Percentiles rank a stretch among this genome's conserved stretches.
phyloP scores from a whole-genome alignment of 495 filamentous ascomycete species.

The Penicillium daleae region DNA sequence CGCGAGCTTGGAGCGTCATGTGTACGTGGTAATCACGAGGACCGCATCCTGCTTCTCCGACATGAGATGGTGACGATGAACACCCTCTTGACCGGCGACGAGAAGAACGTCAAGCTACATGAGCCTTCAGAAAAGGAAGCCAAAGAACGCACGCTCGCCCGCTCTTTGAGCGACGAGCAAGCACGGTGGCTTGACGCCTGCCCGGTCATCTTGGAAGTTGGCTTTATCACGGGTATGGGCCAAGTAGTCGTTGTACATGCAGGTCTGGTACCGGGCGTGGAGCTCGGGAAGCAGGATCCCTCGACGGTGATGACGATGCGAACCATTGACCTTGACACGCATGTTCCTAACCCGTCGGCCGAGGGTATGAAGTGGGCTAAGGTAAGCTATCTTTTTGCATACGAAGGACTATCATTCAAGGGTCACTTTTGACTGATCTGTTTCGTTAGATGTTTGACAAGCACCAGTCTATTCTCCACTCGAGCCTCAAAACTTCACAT shows the following conservation, averaged over 20 bases:
- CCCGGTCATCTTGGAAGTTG: constrained; percentile 75
- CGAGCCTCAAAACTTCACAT: constrained; percentile 24
- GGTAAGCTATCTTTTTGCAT: constrained; percentile 42
- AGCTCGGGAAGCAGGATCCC: constrained; percentile 75
- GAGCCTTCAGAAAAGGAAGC: constrained; percentile 30
- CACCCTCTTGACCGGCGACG: constrained; percentile 16
- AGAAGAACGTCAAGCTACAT: constrained; percentile 18
- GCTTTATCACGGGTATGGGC: constrained; percentile 57
- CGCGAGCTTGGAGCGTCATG: constrained; percentile 70
- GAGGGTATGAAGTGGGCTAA: constrained; percentile 70
- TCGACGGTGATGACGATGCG: constrained; percentile 90
- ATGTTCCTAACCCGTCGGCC: constrained; percentile 60
- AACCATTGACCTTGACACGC: constrained; percentile 66
- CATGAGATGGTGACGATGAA: constrained; percentile 41
- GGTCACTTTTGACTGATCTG: background rate
- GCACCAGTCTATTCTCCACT: constrained; percentile 47
- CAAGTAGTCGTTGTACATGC: constrained; percentile 80
- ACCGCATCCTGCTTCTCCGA: constrained; percentile 66
- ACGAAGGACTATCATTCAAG: background rate
- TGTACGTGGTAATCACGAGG: constrained; percentile 94
- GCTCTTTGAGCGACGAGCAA: constrained; percentile 60
- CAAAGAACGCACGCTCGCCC: constrained; percentile 53
- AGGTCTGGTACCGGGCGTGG: constrained; percentile 75
- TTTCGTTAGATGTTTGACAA: constrained; percentile 58
- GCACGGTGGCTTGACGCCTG: constrained; percentile 69